Base-by-base conservation (phyloP, 2,329 filamentous ascomycete genomes). In the Cladosporium oxysporum region DNA sequence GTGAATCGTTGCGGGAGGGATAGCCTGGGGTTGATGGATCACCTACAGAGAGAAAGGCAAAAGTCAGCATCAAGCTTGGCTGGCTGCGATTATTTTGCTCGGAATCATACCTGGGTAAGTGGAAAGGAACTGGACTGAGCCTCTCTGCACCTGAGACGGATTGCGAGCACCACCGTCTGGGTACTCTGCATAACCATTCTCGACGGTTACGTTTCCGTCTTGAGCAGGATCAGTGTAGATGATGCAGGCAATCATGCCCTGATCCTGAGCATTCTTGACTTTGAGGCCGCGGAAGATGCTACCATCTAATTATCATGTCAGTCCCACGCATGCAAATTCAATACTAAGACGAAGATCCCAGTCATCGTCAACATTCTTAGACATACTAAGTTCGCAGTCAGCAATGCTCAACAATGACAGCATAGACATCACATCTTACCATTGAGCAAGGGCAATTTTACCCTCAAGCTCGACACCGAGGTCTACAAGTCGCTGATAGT, bases 1-100 rank as follows among this genome's bases (percentile, higher is more conserved):
- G 90, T 21, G 84, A 90, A 31, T 90, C 92, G 16, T 91, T 90
- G 76, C 93, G 93, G 0, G 92, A 96, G 3, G 92, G 90, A 73
- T 96, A 97, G 6, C 93, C 92, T 14, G 91, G 91, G 0, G 92
- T 95, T 0, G 92, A 92, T 55, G 91, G 91, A 73, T 94, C 83
- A 62, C 83, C 83, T n/a, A 10, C 31, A 62, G 83, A 87, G 61
- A 81, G 83, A 70, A 67, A 97, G 78, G 73, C 91, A 97, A 21
- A 47, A 11, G 41, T 47, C 41, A 47, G 41, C n/a, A 4, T n/a
- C 8, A 47, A 23, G n/a, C 11, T 12, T 23, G 8, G 21, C 41
- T 8, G 21, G 41, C 41, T 47, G n/a, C 41, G n/a, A 8, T 47
- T n/a, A 3, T 10, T 11, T 23, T 44, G 14, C 5, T n/a, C 41